Conservation (phyloP, 2,329 filamentous ascomycete genomes). For the Aspergillus pseudoglaucus region DNA sequence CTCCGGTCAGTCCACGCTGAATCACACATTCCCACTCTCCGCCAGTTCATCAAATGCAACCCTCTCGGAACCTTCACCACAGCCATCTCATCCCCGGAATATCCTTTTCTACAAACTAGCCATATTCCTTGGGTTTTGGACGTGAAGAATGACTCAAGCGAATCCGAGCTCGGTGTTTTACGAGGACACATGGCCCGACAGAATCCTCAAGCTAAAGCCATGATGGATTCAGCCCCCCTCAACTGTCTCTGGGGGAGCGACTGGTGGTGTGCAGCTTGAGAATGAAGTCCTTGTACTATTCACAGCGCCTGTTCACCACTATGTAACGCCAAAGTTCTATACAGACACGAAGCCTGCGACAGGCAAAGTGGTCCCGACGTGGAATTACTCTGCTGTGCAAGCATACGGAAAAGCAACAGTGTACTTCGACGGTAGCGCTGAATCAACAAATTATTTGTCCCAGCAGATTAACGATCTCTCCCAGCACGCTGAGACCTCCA, state of each 20-base stretch:
- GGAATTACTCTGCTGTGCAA: constrained; percentile 59
- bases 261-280: background rate
- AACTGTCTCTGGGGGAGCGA: background rate
- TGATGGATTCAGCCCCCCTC: constrained; percentile 37
- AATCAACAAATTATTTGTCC: no score
- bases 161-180: constrained; percentile 38
- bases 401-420: no score
- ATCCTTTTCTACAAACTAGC: constrained; percentile 47
- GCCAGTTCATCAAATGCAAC: constrained; percentile 48
- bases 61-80: constrained; percentile 56
- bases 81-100: constrained; percentile 42
- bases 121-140: constrained; percentile 55
- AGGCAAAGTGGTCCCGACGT: constrained; percentile 63
- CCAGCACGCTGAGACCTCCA: no score
- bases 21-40: constrained; percentile 39
- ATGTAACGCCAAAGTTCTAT: constrained; percentile 65
- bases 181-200: constrained; percentile 53
- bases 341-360: constrained; percentile 56
- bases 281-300: no score
- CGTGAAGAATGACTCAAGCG: constrained; percentile 28
- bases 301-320: constrained; percentile 41
- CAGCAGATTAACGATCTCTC: no score
- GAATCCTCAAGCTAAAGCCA: constrained; percentile 55
- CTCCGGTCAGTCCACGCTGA: constrained; percentile 48
- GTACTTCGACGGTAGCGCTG: no score